Base-by-base conservation (phyloP, 345 rosid genomes). In the Sonneratia caseolaris region DNA sequence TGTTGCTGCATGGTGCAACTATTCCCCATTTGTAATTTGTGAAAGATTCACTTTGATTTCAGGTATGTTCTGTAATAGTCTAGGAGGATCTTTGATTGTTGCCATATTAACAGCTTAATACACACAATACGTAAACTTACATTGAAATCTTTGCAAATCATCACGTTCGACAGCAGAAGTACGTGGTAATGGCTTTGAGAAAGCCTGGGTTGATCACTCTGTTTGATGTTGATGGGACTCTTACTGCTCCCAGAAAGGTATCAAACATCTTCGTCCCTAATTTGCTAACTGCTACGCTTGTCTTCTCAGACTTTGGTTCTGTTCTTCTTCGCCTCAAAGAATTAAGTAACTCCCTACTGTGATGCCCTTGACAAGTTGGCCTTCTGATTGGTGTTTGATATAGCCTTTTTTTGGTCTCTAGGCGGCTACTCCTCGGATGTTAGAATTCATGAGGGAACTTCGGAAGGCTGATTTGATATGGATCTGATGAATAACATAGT, bases 161-260 rank as follows among this genome's bases (percentile, higher is more conserved):
- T 53, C 13, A 22, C 32, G 40, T 69, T 9, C 21, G 32, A 3
- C 49, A 16, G 73, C 69, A 75, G 69, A 27, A 48, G 11, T 49
- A 16, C 32, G n/a, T 14, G 8, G 40, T 55, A 65, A 75, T 75
- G 78, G 73, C 79, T 15, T 64, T 70, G 47, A 80, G 77, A 61
- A 90, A 84, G 61, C 84, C 96, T 56, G 96, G 99, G 74, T 76
- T 90, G 69, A 89, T 95, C 69, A 98, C 98, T 73, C 76, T 95
- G 71, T 95, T 95, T 72, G 99, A 95, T 81, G 98, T 95, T 61
- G 99, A 95, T 78, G 99, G 98, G 36, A 95, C 99, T 77, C 96
- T 95, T 66, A 90, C 99, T 10, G 98, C 99, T 76, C 96, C 98
- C 35, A 87, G 99, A 83, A 90, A 92, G 91, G 92, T 84, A 67